A percentile compares a stretch with the other conserved stretches of the same genome.
Conservation (phyloP, 805 yeast species). For the Zygoascus flipseniorum region DNA sequence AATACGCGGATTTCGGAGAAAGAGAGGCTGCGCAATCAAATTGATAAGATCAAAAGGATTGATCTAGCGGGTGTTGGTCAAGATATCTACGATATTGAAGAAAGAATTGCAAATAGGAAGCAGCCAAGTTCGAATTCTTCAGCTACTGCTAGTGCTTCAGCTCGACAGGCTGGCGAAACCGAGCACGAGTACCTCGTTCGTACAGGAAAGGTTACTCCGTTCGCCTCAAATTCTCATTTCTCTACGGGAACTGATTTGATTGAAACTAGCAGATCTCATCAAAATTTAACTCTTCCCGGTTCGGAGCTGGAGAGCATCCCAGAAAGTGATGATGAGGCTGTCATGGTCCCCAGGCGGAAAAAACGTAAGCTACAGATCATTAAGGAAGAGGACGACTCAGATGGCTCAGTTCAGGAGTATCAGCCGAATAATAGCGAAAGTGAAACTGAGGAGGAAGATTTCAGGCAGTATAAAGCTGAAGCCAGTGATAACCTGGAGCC, state of each 20-base stretch:
- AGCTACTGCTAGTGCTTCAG: constrained; percentile 9
- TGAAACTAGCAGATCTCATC: constrained; percentile 30
- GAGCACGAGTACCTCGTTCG: constrained; percentile 74
- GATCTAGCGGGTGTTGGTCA: constrained; percentile 46
- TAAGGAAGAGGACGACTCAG: constrained; percentile 4
- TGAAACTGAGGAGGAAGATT: constrained; percentile 19
- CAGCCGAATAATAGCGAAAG: constrained; percentile 13
- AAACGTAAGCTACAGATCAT: neutral
- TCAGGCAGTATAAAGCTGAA: constrained; percentile 8
- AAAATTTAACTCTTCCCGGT: constrained; percentile 44
- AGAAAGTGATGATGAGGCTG: constrained; percentile 11
- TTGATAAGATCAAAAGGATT: constrained; percentile 38
- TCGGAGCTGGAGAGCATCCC: constrained; percentile 22
- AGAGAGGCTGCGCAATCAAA: constrained; percentile 45
- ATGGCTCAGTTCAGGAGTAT: neutral
- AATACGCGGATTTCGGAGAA: constrained; percentile 59
- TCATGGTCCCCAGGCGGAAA: neutral
- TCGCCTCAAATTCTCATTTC: constrained; percentile 46
- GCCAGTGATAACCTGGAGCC: constrained; percentile 20
- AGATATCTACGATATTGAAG: constrained; percentile 58
- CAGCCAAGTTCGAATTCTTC: constrained; percentile 8
- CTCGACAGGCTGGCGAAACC: constrained; percentile 60
- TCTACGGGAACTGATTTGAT: constrained; percentile 2
- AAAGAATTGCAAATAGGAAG: constrained; percentile 33
- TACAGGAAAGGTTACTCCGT: constrained; percentile 91